Conservation (phyloP, 352 stramenopile genomes). For the Pythium monospermum region DNA sequence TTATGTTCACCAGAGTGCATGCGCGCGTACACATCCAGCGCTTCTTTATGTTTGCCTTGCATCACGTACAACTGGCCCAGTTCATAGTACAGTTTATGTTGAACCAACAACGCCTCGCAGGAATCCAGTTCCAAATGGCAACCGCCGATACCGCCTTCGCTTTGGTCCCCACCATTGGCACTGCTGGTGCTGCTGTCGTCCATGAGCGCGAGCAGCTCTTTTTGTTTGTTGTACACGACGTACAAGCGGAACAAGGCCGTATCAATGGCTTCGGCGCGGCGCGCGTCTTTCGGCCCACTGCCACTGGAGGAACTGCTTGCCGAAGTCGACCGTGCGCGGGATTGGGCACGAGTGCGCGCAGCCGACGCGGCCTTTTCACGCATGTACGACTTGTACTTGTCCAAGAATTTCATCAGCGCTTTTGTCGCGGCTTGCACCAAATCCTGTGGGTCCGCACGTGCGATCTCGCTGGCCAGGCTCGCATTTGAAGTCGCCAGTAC, state of each 20-base stretch:
- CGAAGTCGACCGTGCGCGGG: conserved; percentile 18
- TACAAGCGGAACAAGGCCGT: conserved; percentile 81
- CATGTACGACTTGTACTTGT: conserved; percentile 78
- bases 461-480: conserved; percentile 54
- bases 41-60: conserved; percentile 63
- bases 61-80: conserved; percentile 59
- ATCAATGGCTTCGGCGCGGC: conserved; percentile 77
- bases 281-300: conserved; percentile 60
- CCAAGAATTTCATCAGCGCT: conserved; percentile 74
- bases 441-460: conserved; percentile 45
- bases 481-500: conserved; percentile 42
- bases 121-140: conserved; percentile 63
- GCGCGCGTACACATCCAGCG: conserved; percentile 78
- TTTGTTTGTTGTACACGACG: conserved; percentile 72
- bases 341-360: conserved; percentile 17
- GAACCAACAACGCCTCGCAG: conserved; percentile 58
- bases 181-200: conserved; percentile 52
- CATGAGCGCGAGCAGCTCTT: conserved; percentile 73
- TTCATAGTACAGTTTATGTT: conserved; percentile 81
- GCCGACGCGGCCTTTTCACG: conserved; percentile 51
- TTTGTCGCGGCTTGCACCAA: conserved; percentile 60
- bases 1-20: conserved; percentile 79
- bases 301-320: conserved; percentile 6
- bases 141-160: conserved; percentile 42
- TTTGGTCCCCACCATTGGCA: conserved; percentile 56